Conservation (phyloP, 2,329 filamentous ascomycete species). For the Aspergillus arachidicola region DNA sequence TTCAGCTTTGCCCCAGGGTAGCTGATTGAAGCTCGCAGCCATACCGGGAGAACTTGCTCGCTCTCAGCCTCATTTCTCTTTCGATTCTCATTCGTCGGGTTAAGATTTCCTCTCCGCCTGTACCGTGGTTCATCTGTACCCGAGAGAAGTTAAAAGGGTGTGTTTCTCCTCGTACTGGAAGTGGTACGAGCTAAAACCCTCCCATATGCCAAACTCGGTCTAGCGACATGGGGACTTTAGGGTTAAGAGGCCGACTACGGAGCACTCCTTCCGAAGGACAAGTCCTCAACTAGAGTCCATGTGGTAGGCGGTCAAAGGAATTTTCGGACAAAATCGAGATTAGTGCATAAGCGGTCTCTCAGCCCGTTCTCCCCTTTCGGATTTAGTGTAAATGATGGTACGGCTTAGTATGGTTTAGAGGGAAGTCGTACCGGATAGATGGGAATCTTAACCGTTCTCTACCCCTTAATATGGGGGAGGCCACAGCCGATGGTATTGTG, state of each 20-base stretch:
- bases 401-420: not conserved
- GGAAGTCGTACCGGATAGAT: not conserved
- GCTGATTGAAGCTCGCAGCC: not conserved
- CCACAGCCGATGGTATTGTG: not conserved
- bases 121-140: not conserved
- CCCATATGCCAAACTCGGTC: not conserved
- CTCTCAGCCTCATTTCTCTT: not conserved
- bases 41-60: not conserved
- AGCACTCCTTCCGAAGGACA: not conserved
- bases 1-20: not conserved
- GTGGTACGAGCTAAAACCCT: not conserved
- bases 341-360: not conserved
- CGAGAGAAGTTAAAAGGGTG: not conserved
- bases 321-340: not conserved
- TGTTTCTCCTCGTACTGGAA: not conserved
- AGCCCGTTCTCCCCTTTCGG: not conserved
- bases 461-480: slow-evolving; percentile 2
- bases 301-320: not conserved
- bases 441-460: not conserved
- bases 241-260: not conserved
- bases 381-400: not conserved
- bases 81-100: not conserved
- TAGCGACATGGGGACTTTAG: not conserved
- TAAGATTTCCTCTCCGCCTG: not conserved
- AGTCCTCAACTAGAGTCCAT: not conserved